Base-by-base conservation (phyloP, 78 protist species). In the Guillardia theta region DNA sequence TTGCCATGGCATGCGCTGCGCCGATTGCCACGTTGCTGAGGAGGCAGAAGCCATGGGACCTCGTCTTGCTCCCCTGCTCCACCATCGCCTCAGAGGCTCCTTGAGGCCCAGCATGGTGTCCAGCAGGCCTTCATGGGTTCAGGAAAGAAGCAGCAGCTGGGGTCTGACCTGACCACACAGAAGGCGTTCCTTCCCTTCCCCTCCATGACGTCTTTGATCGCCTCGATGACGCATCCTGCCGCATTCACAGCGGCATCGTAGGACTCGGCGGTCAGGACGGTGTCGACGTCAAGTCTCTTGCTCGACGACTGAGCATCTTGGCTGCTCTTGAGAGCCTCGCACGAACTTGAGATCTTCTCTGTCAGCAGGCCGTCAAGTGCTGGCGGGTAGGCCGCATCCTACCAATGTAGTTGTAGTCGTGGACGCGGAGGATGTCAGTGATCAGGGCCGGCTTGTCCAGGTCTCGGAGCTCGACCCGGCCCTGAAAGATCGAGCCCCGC, bases 1-100 rank as follows among this genome's bases (percentile, higher is more conserved):
- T 30, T 30, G 83, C 83, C 41, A 70, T 33, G 46, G 83, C 83
- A 6, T 70, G 41, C 0, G 83, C 83, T 10, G 83, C 83, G 1
- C 83, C 83, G 83, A 70, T 70, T 43, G 83, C 83, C 33, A 33
- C 83, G 83, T 70, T 70, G 83, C 45, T 33, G 46, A 70, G 41
- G 46, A 70, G 83, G 36, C 83, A 70, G 83, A 70, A 70, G 41
- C 83, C 83, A 10, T 12, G 4, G 70, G 1, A 30, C 70, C 21
- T 1, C 27, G 70, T 30, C 39, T 9, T 6, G 62, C 18, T 53
- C 33, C 62, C 62, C 18, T 12, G 62, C 18, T 53, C 62, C 33
- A 53, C 33, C 62, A 53, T 53, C 33, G 18, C 62, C 18, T 70
- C 36, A 15, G 83, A 12, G 1, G 83, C 83, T 1, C 83, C 83